Evolutionary conservation across 306 rosid species (phyloP), one percentile per base, ranked within the genome.

Genomic region (Fagus crenata): DNA sequence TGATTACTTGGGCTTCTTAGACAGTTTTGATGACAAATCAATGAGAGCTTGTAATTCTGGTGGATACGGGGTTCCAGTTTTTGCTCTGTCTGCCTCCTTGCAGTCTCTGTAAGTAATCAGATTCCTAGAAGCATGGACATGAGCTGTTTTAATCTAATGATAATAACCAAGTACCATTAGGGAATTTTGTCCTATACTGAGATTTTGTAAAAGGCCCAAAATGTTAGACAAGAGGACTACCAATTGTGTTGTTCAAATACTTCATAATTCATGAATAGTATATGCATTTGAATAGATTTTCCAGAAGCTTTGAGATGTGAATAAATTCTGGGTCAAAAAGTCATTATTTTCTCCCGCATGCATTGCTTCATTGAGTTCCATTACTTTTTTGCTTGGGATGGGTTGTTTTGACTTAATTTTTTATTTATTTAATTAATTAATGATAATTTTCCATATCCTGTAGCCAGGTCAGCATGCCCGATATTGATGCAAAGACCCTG

Each of bases 1-100:
- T 69, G 87, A 92, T 69, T 94, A 89, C 83, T 79, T 68, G 76
- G 81, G 61, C 71, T 94, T 88, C 85, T 74, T 94, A 1, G 89
- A 87, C 58, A 86, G 73, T 77, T 90, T 88, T 74, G 82, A 88
- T 35, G 93, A 86, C 68, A 84, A 88, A 70, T 78, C 89, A 49
- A 69, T 71, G 74, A 67, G 58, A 77, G 76, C 84, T 68, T 58
- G 78, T 81, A 73, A 76, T 43, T 82, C 87, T 37, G 81, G 80
- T 56, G 73, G 72, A 54, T 82, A 74, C 80, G 95, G 96, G 51
- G 70, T 81, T 83, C 93, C 95, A 40, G 90, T 94, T 32, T 89
- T 89, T 74, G 83, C 88, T 86, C 86, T 91, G 69, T 94, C 92
- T 69, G 89, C 97, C 77, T 82, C 90, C 53, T 75, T 92, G 88